These are phyloP conservation scores for Fusarium sp. DNA, from an alignment of 2,329 filamentous ascomycete species.

Conservation along the genomic window DNA sequence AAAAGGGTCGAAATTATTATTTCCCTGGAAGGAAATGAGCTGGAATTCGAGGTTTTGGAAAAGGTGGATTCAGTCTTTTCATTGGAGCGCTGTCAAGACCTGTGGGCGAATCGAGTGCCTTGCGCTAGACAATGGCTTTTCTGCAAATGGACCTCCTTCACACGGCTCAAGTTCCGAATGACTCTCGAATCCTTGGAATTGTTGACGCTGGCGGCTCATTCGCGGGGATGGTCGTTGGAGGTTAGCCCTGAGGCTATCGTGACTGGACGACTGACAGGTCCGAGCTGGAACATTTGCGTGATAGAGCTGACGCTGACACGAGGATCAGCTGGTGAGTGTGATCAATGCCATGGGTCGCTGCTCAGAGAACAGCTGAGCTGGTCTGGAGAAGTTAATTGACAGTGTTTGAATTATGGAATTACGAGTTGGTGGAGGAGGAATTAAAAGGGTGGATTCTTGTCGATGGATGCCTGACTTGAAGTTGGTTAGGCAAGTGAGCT, in stretches of 20 bases:
- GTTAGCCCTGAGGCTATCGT: conserved; percentile 20
- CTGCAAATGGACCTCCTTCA: conserved; percentile 23
- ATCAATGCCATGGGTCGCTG: not conserved
- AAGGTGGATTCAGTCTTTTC: conserved; percentile 40
- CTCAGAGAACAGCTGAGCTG: not conserved
- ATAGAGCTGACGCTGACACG: not conserved
- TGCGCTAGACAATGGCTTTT: conserved; percentile 45
- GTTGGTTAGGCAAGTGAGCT: conserved; percentile 9
- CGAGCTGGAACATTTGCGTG: conserved; percentile 2
- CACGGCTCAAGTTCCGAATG: conserved; percentile 29
- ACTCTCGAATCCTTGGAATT: conserved; percentile 14
- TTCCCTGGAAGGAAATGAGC: conserved; percentile 37
- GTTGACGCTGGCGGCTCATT: conserved; percentile 13
- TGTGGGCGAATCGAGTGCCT: conserved; percentile 43
- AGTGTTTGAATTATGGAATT: not conserved
- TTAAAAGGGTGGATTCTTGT: conserved; percentile 23
- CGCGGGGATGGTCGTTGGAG: conserved; percentile 20
- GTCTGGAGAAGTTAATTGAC: not conserved
- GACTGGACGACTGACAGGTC: conserved; percentile 6
- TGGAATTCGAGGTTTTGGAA: conserved; percentile 39
- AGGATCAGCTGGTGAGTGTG: not conserved
- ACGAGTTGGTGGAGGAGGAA: conserved; percentile 6
- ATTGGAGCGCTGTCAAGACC: conserved; percentile 39
- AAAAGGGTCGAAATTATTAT: conserved; percentile 16
- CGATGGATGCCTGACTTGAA: conserved; percentile 23